Percentiles rank a stretch among this genome's conserved stretches.
Evolutionary conservation across 768 basidiomycete species (phyloP).

Genomic region (Panus rudis): DNA sequence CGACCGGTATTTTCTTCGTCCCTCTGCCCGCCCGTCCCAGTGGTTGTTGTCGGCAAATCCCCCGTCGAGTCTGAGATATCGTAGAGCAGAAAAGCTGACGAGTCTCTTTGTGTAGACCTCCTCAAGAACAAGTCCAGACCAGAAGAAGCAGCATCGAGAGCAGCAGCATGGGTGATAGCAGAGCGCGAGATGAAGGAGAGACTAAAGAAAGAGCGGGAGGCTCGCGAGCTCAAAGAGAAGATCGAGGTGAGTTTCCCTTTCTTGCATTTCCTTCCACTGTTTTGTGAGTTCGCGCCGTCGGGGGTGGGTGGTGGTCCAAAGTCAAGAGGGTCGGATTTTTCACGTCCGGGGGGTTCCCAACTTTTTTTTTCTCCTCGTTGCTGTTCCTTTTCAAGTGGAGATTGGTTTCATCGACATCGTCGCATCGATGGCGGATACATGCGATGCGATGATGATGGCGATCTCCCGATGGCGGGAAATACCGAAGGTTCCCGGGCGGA

Average conservation of each 20-base stretch:
- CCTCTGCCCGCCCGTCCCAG: slow-evolving; percentile 10
- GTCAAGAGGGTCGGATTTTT: not conserved
- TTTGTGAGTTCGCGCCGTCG: slow-evolving; percentile 16
- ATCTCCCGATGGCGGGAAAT: too few species aligned
- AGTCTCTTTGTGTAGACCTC: slow-evolving; percentile 42
- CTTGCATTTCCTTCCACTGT: slow-evolving; percentile 12
- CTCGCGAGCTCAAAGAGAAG: slow-evolving; percentile 59
- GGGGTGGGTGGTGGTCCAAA: not conserved
- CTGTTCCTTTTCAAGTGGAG: not conserved
- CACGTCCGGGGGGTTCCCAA: too few species aligned
- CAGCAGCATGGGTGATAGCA: slow-evolving; percentile 62
- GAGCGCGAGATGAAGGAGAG: slow-evolving; percentile 74
- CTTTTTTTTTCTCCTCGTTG: too few species aligned
- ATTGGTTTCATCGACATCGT: not conserved
- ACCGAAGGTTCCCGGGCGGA: too few species aligned
- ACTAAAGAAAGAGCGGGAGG: slow-evolving; percentile 68
- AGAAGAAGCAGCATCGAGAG: slow-evolving; percentile 62
- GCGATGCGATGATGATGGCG: too few species aligned
- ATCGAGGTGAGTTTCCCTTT: slow-evolving; percentile 43
- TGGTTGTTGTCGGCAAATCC: slow-evolving; percentile 13
- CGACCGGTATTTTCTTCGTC: slow-evolving; percentile 6
- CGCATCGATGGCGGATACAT: too few species aligned
- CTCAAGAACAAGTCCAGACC: slow-evolving; percentile 82
- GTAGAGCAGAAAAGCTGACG: too few species aligned
- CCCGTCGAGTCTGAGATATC: too few species aligned